Evolutionary conservation across 2,329 filamentous ascomycete genomes (phyloP).

Genomic region (Sporothrix globosa): DNA sequence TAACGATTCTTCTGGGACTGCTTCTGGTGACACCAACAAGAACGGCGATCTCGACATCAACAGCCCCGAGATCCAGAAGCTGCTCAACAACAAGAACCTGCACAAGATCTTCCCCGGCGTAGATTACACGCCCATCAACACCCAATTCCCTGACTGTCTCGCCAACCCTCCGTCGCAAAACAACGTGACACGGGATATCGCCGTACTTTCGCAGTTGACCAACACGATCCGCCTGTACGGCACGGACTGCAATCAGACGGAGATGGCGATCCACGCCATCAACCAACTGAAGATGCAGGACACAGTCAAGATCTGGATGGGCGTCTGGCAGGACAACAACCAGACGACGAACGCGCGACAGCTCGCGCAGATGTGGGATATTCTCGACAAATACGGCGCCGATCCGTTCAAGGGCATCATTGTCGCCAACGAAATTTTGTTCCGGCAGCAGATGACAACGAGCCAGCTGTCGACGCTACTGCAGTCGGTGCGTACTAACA

Average conservation of each 20-base stretch:
- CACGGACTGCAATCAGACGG: slow-evolving; percentile 95
- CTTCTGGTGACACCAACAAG: slow-evolving; percentile 59
- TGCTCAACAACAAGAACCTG: slow-evolving; percentile 78
- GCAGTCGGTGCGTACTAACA: slow-evolving; percentile 68
- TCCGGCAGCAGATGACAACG: slow-evolving; percentile 74
- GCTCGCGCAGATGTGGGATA: slow-evolving; percentile 78
- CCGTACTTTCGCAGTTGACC: slow-evolving; percentile 86
- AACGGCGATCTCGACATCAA: slow-evolving; percentile 75
- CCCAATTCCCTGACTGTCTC: slow-evolving; percentile 85
- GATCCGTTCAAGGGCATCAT: slow-evolving; percentile 80
- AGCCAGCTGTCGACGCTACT: slow-evolving; percentile 67
- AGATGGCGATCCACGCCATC: slow-evolving; percentile 87
- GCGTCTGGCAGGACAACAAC: slow-evolving; percentile 89
- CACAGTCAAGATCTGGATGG: slow-evolving; percentile 85
- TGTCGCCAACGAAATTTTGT: slow-evolving; percentile 77
- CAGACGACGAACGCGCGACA: slow-evolving; percentile 82
- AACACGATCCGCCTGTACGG: slow-evolving; percentile 88
- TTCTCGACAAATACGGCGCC: slow-evolving; percentile 70
- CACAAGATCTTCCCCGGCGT: slow-evolving; percentile 95
- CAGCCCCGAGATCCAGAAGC: slow-evolving; percentile 71
- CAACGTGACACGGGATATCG: slow-evolving; percentile 89
- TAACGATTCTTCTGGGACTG: slow-evolving; percentile 50
- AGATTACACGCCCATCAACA: slow-evolving; percentile 91
- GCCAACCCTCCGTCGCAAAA: slow-evolving; percentile 82
- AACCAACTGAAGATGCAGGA: slow-evolving; percentile 70